phyloP scores from a whole-genome alignment of 2,329 filamentous ascomycete species.

The Trichophyton mentagrophytes region DNA sequence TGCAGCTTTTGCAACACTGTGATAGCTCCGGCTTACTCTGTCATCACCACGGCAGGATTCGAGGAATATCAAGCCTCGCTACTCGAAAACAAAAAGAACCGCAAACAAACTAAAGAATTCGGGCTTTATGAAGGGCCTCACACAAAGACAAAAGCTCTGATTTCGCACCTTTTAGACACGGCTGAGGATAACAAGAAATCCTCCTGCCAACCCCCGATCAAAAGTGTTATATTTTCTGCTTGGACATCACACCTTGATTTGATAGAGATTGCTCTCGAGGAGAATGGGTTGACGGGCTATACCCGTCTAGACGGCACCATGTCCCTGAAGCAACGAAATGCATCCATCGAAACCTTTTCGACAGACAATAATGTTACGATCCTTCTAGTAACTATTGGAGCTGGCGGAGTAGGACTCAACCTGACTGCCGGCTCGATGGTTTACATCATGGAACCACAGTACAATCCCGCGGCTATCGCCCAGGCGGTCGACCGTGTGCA shows the following conservation, averaged over 20 bases:
- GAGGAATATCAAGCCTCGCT: constrained; percentile 41
- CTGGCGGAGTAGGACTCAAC: constrained; percentile 83
- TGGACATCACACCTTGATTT: constrained; percentile 93
- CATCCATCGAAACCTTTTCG: constrained; percentile 65
- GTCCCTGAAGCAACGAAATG: constrained; percentile 58
- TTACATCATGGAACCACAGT: constrained; percentile 97
- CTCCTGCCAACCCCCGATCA: constrained; percentile 60
- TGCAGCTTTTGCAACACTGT: constrained; percentile 59
- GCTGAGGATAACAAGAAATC: constrained; percentile 39
- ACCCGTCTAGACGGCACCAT: constrained; percentile 82
- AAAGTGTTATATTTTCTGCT: constrained; percentile 89
- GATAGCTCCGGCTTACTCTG: constrained; percentile 52
- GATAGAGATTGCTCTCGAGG: constrained; percentile 66
- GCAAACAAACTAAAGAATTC: constrained; percentile 42
- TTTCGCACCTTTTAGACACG: constrained; percentile 58
- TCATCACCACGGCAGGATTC: constrained; percentile 50
- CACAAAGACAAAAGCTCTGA: constrained; percentile 75
- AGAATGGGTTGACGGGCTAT: constrained; percentile 45
- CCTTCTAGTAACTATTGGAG: constrained; percentile 83
- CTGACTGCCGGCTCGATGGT: constrained; percentile 74
- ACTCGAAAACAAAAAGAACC: constrained; percentile 42
- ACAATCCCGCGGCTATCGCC: constrained; percentile 87
- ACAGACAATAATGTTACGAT: constrained; percentile 59
- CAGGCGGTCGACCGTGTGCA: constrained; percentile 92
- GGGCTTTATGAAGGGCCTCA: constrained; percentile 71